A percentile compares a stretch with the other conserved stretches of the same genome.
Evolutionary conservation across 1,284 basidiomycete species (phyloP).

Genomic region (Xanthoconium separans): DNA sequence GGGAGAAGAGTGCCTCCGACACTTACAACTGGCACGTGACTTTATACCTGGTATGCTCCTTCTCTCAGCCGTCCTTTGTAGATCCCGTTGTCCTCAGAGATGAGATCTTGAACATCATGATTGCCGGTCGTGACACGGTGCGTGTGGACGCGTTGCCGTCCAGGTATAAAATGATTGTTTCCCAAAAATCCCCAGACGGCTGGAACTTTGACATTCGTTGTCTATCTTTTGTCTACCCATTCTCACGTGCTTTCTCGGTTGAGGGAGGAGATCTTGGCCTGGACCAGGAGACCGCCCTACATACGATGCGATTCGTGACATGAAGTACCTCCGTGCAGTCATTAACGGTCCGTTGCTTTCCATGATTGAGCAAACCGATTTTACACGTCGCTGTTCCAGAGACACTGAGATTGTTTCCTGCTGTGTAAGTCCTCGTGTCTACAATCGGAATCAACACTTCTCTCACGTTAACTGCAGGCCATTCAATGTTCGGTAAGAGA

Average conservation of each 20-base stretch:
- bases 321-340: constrained; percentile 58
- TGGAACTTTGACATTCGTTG: constrained; percentile 46
- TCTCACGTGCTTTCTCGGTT: constrained; percentile 45
- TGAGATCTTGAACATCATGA: constrained; percentile 41
- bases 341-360: constrained; percentile 47
- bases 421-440: neutral
- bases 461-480: constrained; percentile 14
- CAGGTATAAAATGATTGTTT: neutral
- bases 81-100: constrained; percentile 37
- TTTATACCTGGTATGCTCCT: neutral
- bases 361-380: no score
- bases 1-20: constrained; percentile 13
- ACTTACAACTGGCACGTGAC: constrained; percentile 18
- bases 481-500: constrained; percentile 26
- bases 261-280: constrained; percentile 51
- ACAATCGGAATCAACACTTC: neutral
- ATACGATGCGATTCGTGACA: constrained; percentile 50
- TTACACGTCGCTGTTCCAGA: constrained; percentile 35
- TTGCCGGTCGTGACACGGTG: constrained; percentile 44
- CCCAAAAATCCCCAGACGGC: constrained; percentile 40
- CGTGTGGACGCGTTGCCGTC: constrained; percentile 1
- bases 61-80: constrained; percentile 11
- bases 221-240: constrained; percentile 56
- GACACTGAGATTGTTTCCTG: constrained; percentile 27
- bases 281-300: constrained; percentile 42